A percentile compares a stretch with the other conserved stretches of the same genome.
Evolutionary conservation across 768 basidiomycete species (phyloP).

Genomic region (Inosperma sp.): DNA sequence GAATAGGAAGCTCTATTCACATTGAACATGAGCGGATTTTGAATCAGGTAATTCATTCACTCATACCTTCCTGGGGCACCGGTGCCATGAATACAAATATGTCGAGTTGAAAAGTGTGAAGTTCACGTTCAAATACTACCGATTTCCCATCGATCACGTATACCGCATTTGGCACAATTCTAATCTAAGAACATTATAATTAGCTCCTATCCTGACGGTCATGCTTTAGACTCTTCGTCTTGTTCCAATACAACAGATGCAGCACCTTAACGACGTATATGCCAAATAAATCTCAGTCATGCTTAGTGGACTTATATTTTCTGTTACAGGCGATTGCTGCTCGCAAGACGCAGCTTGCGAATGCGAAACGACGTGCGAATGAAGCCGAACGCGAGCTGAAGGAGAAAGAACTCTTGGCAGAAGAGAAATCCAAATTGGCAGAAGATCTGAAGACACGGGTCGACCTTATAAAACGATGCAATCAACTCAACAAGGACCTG

Average conservation of each 20-base stretch:
- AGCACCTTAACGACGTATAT: not conserved
- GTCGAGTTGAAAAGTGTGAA: conserved; percentile 1
- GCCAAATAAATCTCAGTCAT: not conserved
- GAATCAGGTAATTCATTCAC: conserved; percentile 12
- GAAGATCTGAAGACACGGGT: conserved; percentile 13
- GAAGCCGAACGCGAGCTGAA: conserved; percentile 25
- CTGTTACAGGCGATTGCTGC: conserved; percentile 18
- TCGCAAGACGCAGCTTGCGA: conserved; percentile 22
- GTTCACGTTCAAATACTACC: not conserved
- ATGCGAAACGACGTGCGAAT: conserved; percentile 22
- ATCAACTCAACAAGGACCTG: conserved; percentile 20
- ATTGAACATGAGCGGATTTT: conserved; percentile 13
- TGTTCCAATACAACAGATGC: not conserved
- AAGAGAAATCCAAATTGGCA: conserved; percentile 21
- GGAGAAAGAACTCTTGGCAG: conserved; percentile 16
- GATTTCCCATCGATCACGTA: conserved; percentile 22
- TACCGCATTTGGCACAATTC: conserved; percentile 15
- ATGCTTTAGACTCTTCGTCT: not conserved
- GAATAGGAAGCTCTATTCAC: conserved; percentile 78
- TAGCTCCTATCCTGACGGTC: too few relatives aligned
- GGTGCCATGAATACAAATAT: conserved; percentile 49
- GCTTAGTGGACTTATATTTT: conserved; percentile 3
- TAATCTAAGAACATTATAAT: conserved; percentile 21
- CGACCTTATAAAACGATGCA: conserved; percentile 18
- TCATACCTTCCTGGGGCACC: conserved; percentile 75